phyloP scores from a whole-genome alignment of 2,329 filamentous ascomycete species.

The Malbranchea zuffiana region DNA sequence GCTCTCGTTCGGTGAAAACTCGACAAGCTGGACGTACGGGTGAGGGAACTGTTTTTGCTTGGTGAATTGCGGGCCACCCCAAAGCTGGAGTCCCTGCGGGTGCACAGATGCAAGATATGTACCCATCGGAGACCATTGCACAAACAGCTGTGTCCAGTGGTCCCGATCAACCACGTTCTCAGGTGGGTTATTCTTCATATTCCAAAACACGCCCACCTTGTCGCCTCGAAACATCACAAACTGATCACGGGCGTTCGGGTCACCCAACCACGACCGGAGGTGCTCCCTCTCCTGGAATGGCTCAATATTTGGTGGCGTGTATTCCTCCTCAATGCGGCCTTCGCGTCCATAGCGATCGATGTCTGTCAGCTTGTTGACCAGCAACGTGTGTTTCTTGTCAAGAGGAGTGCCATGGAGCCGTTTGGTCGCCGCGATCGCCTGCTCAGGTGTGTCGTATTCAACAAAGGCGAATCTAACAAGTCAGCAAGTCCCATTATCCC shows the following conservation, averaged over 20 bases:
- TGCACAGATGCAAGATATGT: conserved; percentile 93
- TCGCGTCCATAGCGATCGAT: conserved; percentile 93
- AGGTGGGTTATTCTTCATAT: conserved; percentile 84
- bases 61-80: conserved; percentile 83
- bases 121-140: conserved; percentile 93
- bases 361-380: conserved; percentile 96
- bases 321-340: conserved; percentile 85
- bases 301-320: conserved; percentile 68
- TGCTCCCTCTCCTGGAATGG: conserved; percentile 89
- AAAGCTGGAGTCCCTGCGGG: conserved; percentile 90
- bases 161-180: conserved; percentile 83
- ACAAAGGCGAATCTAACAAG: conserved; percentile 77
- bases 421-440: conserved; percentile 81
- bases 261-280: conserved; percentile 82
- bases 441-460: conserved; percentile 82
- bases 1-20: conserved; percentile 86
- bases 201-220: conserved; percentile 92
- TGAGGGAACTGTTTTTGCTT: conserved; percentile 89
- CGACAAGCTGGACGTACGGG: conserved; percentile 87
- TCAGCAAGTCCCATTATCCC: conserved; percentile 3
- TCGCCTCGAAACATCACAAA: conserved; percentile 91
- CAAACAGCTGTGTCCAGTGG: conserved; percentile 96
- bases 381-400: conserved; percentile 91
- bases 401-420: conserved; percentile 75
- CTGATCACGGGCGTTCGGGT: conserved; percentile 83